A percentile compares a stretch with the other conserved stretches of the same genome.
phyloP scores from a whole-genome alignment of 768 basidiomycete species.

The Tephrocybe sp. region DNA sequence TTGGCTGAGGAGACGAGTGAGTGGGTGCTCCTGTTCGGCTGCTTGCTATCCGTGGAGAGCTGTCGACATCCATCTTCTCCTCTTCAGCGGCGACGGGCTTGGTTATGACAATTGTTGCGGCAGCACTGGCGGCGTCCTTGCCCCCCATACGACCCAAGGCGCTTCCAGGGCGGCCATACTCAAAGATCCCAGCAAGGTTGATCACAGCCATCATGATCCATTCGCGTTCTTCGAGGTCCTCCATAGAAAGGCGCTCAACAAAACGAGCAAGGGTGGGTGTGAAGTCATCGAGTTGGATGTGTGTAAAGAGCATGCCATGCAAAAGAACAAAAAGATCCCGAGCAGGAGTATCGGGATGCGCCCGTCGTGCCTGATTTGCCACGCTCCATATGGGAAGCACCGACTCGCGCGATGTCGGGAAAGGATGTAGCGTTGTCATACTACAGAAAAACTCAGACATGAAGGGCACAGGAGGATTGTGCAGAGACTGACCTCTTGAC shows the following conservation, averaged over 20 bases:
- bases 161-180: constrained; percentile 80
- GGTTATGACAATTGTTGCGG: constrained; percentile 21
- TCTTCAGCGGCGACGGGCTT: constrained; percentile 36
- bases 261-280: constrained; percentile 76
- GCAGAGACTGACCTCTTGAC: constrained; percentile 73
- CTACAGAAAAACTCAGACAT: constrained; percentile 36
- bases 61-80: constrained; percentile 64
- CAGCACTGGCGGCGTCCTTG: constrained; percentile 39
- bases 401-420: constrained; percentile 84
- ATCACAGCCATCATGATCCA: constrained; percentile 97
- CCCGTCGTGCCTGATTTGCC: constrained; percentile 67
- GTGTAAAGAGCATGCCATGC: constrained; percentile 97
- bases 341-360: constrained; percentile 65
- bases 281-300: constrained; percentile 93
- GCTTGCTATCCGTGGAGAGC: constrained; percentile 23
- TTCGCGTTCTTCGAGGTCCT: constrained; percentile 77
- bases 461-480: constrained; percentile 3
- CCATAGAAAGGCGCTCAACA: constrained; percentile 81
- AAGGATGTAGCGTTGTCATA: constrained; percentile 89
- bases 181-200: constrained; percentile 79
- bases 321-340: constrained; percentile 87
- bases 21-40: background rate
- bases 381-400: constrained; percentile 86
- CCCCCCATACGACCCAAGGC: constrained; percentile 65
- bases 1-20: constrained; percentile 29